Base-by-base conservation (phyloP, 177 flowering plant genomes). In the Vitis hybrid region DNA sequence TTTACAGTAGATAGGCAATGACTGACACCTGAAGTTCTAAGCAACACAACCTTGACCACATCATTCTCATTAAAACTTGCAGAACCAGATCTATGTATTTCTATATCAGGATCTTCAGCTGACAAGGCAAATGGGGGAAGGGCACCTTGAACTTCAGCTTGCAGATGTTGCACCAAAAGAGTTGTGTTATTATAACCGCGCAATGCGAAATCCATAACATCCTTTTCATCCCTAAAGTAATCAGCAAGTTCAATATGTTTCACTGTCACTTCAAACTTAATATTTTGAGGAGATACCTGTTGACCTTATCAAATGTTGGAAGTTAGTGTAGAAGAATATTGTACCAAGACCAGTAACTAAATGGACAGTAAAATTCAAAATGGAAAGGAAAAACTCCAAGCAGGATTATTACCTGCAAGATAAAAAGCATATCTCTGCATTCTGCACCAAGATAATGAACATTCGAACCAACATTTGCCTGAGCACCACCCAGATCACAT, bases 241-340 rank as follows among this genome's bases (percentile, higher is more conserved):
- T 91, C 87, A 70, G 83, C 77, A 62, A 92, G 79, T 76, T 86
- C 94, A 66, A 96, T 65, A 70, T 81, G 79, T 66, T 84, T 75
- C 56, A 92, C 66, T 16, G 72, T 80, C 52, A 87, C 89, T 66
- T 89, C 87, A 75, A 92, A 77, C 70, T 83, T 88, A 76, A 75
- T 79, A 64, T 86, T 86, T 75, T 72, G 83, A 79, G 86, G 86
- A 75, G 78, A 78, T 74, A 89, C 87, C 99, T 96, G 92, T 82
- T 78, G 70, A 82, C 77, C 78, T 85, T 81, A 78, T 70, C 82
- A 81, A 72, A 75, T 62, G 49, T 72, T 66, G 52, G 48, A 76
- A 70, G 76, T 82, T 81, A 81, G 68, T 29, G n/a, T 53, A 71
- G 50, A 64, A 13, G 52, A 9, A 22, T 50, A 59, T 26, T n/a